Evolutionary conservation across 139 green algal species (phyloP).

Genomic region (Volvox africanus): DNA sequence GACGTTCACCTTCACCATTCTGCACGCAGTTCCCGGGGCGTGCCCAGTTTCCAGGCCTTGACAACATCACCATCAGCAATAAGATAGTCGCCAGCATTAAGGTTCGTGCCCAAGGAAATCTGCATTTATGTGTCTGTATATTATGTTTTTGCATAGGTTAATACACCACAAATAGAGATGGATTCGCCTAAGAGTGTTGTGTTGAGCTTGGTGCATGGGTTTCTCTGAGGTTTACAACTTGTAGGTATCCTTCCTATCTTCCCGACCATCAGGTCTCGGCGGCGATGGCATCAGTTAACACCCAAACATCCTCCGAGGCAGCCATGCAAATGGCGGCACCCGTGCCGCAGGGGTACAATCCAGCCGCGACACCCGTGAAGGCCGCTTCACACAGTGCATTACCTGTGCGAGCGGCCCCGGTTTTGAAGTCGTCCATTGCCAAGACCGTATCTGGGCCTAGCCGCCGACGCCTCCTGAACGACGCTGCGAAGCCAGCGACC

Average conservation of each 20-base stretch:
- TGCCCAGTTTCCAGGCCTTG: conserved; percentile 4
- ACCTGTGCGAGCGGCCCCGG: background rate
- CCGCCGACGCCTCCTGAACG: background rate
- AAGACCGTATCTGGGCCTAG: background rate
- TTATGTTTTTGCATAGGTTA: background rate
- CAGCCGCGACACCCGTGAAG: background rate
- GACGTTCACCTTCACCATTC: background rate
- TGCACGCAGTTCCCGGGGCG: conserved; percentile 16
- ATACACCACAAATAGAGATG: background rate
- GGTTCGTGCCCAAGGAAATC: background rate
- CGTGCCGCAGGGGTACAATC: too few species aligned
- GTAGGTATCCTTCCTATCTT: too few species aligned
- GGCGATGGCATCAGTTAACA: too few species aligned
- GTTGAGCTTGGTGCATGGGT: too few species aligned
- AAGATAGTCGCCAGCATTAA: background rate
- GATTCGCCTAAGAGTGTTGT: too few species aligned
- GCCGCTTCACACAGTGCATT: background rate
- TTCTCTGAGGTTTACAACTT: too few species aligned
- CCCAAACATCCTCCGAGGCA: too few species aligned
- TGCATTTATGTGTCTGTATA: background rate
- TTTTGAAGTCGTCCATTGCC: background rate
- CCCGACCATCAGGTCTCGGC: too few species aligned
- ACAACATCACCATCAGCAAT: conserved; percentile 3
- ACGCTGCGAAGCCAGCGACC: background rate
- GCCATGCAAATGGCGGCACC: too few species aligned